Conservation (phyloP, 192 early-diverging fungal species). For the Backusella parvicylindrica region DNA sequence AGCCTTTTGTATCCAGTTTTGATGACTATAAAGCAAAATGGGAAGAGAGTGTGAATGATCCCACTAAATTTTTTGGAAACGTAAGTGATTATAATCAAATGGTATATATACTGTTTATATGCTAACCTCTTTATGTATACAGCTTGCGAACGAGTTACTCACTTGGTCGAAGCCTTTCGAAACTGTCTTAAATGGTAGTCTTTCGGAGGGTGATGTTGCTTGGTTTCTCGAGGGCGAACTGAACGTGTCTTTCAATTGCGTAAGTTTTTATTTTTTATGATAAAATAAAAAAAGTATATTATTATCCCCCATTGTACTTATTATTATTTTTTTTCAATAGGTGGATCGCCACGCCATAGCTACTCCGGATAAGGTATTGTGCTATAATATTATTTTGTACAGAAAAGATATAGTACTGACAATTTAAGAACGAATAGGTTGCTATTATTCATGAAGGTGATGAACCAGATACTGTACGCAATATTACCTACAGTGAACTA, state of each 20-base stretch:
- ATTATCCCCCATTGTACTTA: constrained; percentile 38
- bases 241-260: constrained; percentile 92
- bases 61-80: constrained; percentile 78
- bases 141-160: constrained; percentile 76
- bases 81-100: constrained; percentile 33
- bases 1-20: constrained; percentile 67
- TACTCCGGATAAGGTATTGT: constrained; percentile 66
- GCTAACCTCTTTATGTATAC: background rate
- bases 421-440: constrained; percentile 52
- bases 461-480: constrained; percentile 74
- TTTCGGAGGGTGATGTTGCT: constrained; percentile 81
- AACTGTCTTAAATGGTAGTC: constrained; percentile 64
- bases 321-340: constrained; percentile 65
- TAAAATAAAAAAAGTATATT: background rate
- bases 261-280: constrained; percentile 76
- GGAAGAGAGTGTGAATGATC: constrained; percentile 75
- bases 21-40: constrained; percentile 79
- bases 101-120: background rate
- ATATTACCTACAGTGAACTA: constrained; percentile 83
- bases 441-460: constrained; percentile 89
- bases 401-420: constrained; percentile 51
- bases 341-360: constrained; percentile 79
- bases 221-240: constrained; percentile 93
- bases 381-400: no score
- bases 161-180: constrained; percentile 81